Percentiles rank a stretch among this genome's conserved stretches.
Evolutionary conservation across 2,329 filamentous ascomycete genomes (phyloP).

Genomic region (Aureobasidium namibiae): DNA sequence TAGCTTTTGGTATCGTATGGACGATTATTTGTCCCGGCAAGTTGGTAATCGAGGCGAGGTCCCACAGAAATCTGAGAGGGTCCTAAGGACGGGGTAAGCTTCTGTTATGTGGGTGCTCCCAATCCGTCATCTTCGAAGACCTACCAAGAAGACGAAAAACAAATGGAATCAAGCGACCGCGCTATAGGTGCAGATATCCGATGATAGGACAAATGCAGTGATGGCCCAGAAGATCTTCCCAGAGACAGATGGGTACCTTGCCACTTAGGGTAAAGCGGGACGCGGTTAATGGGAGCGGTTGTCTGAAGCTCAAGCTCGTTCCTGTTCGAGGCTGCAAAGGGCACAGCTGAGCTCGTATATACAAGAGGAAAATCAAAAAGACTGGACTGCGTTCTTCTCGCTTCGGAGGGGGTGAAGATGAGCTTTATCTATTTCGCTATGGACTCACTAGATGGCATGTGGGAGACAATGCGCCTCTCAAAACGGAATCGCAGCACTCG

Average conservation of each 20-base stretch:
- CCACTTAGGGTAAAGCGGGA: slow-evolving; percentile 2
- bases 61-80: background rate
- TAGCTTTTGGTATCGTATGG: background rate
- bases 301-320: slow-evolving; percentile 5
- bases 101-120: background rate
- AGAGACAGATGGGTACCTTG: slow-evolving; percentile 6
- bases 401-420: background rate
- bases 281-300: background rate
- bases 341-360: slow-evolving; percentile 8
- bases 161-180: background rate
- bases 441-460: slow-evolving; percentile 2
- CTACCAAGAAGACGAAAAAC: background rate
- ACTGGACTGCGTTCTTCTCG: slow-evolving; percentile 1
- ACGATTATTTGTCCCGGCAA: background rate
- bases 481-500: slow-evolving; percentile 12
- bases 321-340: slow-evolving; percentile 8
- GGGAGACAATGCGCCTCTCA: slow-evolving; percentile 4
- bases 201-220: background rate
- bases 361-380: background rate
- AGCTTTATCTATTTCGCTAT: background rate
- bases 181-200: slow-evolving; percentile 3
- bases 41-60: background rate
- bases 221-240: slow-evolving; percentile 4
- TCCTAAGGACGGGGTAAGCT: slow-evolving; percentile 1
- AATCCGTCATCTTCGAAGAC: background rate